phyloP scores from a whole-genome alignment of 176 grass and related monocot genomes.

The Oryza longistaminata region DNA sequence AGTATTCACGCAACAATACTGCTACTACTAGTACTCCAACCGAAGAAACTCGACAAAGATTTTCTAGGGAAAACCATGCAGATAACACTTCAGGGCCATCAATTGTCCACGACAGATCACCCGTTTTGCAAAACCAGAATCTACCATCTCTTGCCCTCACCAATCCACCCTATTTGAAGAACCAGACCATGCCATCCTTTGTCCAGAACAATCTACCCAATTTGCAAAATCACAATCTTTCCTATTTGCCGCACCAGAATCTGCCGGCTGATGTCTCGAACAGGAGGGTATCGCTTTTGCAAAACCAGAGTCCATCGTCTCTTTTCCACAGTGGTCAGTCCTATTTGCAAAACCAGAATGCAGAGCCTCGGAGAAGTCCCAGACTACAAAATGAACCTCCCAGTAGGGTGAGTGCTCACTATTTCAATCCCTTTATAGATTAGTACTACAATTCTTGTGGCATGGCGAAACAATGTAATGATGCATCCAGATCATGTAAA shows the following conservation, averaged over 20 bases:
- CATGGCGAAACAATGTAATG: not conserved
- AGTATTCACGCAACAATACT: constrained; percentile 60
- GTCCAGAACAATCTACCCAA: not conserved
- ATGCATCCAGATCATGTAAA: not conserved
- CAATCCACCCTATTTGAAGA: not conserved
- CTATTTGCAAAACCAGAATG: constrained; percentile 5
- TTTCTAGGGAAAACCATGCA: not conserved
- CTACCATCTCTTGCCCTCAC: not conserved
- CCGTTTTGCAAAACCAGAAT: not conserved
- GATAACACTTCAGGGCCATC: constrained; percentile 10
- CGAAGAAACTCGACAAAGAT: not conserved
- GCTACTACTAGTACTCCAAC: constrained; percentile 5
- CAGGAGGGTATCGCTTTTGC: not conserved
- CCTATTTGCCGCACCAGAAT: not conserved
- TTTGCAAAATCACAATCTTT: not conserved
- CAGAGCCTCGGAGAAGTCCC: constrained; percentile 39
- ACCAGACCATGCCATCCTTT: not conserved
- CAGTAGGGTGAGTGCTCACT: constrained; percentile 44
- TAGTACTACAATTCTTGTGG: not conserved
- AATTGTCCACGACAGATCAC: not conserved
- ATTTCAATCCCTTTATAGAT: not conserved
- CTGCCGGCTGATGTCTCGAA: not conserved
- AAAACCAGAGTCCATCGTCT: not conserved
- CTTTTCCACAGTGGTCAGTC: not conserved
- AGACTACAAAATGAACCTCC: constrained; percentile 39